Evolutionary conservation across 768 basidiomycete species (phyloP).

Genomic region (Pholiota conissans): DNA sequence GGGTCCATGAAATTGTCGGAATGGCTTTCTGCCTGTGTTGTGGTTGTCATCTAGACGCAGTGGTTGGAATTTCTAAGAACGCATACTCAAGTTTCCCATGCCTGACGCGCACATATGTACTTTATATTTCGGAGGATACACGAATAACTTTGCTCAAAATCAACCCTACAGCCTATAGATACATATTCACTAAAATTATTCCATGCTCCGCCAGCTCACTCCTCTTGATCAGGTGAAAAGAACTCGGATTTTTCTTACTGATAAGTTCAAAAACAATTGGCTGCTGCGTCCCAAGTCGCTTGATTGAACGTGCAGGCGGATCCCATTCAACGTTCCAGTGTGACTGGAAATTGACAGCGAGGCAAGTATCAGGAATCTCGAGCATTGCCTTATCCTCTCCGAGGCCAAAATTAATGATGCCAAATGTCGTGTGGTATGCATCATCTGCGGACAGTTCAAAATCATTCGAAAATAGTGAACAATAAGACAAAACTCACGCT

Average conservation of each 20-base stretch:
- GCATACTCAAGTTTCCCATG: too few species aligned
- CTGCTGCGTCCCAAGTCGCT: background rate
- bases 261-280: background rate
- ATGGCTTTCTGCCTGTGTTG: too few species aligned
- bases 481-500: too few species aligned
- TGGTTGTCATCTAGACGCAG: too few species aligned
- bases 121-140: too few species aligned
- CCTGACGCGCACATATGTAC: too few species aligned
- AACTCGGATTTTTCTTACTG: background rate
- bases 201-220: background rate
- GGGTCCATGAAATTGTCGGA: too few species aligned
- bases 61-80: too few species aligned
- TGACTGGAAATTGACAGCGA: background rate
- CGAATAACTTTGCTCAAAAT: too few species aligned
- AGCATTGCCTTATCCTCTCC: background rate
- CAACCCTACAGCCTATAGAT: too few species aligned
- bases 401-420: background rate
- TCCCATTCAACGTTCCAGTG: background rate
- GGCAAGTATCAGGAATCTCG: background rate
- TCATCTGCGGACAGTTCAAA: too few species aligned
- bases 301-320: background rate
- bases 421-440: background rate
- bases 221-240: background rate
- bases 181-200: conserved; percentile 1
- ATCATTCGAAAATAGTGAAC: too few species aligned